phyloP scores from a whole-genome alignment of 805 yeast species.

The Ogataea ramenticola region DNA sequence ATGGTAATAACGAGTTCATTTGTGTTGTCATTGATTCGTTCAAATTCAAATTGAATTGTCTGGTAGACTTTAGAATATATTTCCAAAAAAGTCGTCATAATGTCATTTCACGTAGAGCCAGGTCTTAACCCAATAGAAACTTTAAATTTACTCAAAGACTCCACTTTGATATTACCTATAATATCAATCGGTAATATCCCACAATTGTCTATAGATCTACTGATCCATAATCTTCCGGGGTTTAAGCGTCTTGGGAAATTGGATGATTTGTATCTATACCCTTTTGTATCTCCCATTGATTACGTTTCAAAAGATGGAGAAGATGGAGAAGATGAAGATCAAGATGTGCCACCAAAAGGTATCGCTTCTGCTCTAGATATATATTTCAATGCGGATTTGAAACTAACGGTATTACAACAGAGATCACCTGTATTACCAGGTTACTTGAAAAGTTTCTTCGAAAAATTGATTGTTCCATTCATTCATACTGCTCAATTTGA shows the following conservation, averaged over 20 bases:
- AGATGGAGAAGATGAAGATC: conserved; percentile 10
- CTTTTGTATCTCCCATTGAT: conserved; percentile 80
- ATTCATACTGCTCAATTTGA: conserved; percentile 32
- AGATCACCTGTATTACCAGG: conserved; percentile 80
- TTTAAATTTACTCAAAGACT: conserved; percentile 17
- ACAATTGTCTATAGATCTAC: conserved; percentile 68
- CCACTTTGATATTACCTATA: conserved; percentile 63
- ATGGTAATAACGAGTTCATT: too few relatives aligned
- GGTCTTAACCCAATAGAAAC: conserved; percentile 15
- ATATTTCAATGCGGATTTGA: conserved; percentile 33
- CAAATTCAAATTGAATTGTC: too few relatives aligned
- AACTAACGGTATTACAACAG: conserved; percentile 64
- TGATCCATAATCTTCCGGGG: conserved; percentile 50
- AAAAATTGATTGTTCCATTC: conserved; percentile 44
- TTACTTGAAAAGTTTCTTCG: conserved; percentile 40
- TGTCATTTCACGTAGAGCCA: conserved; percentile 20
- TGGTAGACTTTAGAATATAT: too few relatives aligned
- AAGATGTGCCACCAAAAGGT: conserved; percentile 22
- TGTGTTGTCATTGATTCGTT: too few relatives aligned
- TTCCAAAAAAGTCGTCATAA: conserved; percentile 1
- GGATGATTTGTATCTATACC: conserved; percentile 59
- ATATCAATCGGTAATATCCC: conserved; percentile 89
- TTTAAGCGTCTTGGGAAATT: conserved; percentile 47
- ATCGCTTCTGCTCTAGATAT: conserved; percentile 62
- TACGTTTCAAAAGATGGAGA: conserved; percentile 14